These are phyloP conservation scores for Plectranthus barbatus DNA, from an alignment of 257 asterid species.

Conservation along the genomic window DNA sequence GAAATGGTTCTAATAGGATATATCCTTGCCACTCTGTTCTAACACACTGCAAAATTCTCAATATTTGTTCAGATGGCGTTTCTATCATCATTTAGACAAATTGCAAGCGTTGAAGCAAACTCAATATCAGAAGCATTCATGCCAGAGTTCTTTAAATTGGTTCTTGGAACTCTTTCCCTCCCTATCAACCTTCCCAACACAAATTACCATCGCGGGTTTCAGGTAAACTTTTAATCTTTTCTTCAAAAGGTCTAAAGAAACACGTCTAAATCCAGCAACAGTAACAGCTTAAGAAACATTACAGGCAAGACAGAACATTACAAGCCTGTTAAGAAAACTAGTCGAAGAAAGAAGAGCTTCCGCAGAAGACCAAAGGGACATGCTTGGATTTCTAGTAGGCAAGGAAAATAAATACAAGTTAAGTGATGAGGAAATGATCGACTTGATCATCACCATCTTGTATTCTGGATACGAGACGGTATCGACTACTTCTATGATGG, in stretches of 20 bases:
- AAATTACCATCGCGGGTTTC: conserved; percentile 71
- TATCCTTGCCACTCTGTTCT: conserved; percentile 17
- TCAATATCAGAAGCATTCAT: conserved; percentile 58
- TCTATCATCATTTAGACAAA: conserved; percentile 72
- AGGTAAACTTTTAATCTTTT: conserved; percentile 36
- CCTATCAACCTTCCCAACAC: conserved; percentile 90
- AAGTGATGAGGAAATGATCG: conserved; percentile 73
- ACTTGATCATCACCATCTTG: conserved; percentile 66
- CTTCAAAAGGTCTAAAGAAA: neutral
- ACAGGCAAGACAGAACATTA: conserved; percentile 80
- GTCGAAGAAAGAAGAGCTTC: conserved; percentile 53
- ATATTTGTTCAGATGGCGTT: conserved; percentile 78
- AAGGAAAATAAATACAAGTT: conserved; percentile 47
- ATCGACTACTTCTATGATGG: conserved; percentile 95
- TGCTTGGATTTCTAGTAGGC: conserved; percentile 53
- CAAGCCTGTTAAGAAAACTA: conserved; percentile 41
- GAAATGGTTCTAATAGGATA: neutral
- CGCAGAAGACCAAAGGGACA: conserved; percentile 39
- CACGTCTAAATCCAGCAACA: neutral
- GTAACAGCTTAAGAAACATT: conserved; percentile 8
- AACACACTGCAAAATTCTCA: neutral
- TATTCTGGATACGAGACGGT: conserved; percentile 88
- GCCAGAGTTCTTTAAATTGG: conserved; percentile 88
- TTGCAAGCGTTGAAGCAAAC: conserved; percentile 70
- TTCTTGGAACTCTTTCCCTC: conserved; percentile 87